A percentile compares a stretch with the other conserved stretches of the same genome.
These are phyloP conservation scores for Globisporangium recalcitrans DNA, from an alignment of 352 stramenopile species.

Conservation along the genomic window DNA sequence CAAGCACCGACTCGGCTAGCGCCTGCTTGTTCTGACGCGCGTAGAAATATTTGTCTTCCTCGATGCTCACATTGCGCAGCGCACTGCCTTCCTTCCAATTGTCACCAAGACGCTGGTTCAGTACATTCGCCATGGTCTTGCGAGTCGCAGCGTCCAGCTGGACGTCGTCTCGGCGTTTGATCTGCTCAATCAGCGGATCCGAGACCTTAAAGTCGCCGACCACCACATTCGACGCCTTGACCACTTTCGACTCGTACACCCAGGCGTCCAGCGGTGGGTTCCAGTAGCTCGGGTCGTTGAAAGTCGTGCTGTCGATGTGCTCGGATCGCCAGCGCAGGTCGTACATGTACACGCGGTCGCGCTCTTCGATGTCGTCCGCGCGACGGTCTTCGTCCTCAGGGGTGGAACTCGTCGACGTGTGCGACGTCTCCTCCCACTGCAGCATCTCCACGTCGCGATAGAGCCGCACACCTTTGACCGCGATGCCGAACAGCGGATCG, in stretches of 20 bases:
- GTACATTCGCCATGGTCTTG: constrained; percentile 49
- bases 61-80: constrained; percentile 41
- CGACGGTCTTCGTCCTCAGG: constrained; percentile 40
- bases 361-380: constrained; percentile 31
- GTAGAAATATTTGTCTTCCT: constrained; percentile 59
- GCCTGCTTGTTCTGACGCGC: constrained; percentile 14
- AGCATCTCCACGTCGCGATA: constrained; percentile 72
- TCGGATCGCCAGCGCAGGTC: constrained; percentile 55
- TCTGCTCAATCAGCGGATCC: constrained; percentile 60
- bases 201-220: constrained; percentile 57
- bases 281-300: constrained; percentile 55
- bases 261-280: constrained; percentile 63
- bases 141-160: constrained; percentile 34
- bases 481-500: constrained; percentile 56
- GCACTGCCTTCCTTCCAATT: constrained; percentile 35
- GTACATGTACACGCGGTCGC: constrained; percentile 70
- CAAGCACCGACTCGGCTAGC: constrained; percentile 25
- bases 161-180: constrained; percentile 51
- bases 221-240: constrained; percentile 30
- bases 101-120: constrained; percentile 43
- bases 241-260: constrained; percentile 32
- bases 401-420: constrained; percentile 39
- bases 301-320: constrained; percentile 43
- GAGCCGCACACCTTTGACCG: constrained; percentile 57
- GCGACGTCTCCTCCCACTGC: constrained; percentile 75